These are phyloP conservation scores for Fraxinus pennsylvanica DNA, from an alignment of 257 asterid species.

Conservation along the genomic window DNA sequence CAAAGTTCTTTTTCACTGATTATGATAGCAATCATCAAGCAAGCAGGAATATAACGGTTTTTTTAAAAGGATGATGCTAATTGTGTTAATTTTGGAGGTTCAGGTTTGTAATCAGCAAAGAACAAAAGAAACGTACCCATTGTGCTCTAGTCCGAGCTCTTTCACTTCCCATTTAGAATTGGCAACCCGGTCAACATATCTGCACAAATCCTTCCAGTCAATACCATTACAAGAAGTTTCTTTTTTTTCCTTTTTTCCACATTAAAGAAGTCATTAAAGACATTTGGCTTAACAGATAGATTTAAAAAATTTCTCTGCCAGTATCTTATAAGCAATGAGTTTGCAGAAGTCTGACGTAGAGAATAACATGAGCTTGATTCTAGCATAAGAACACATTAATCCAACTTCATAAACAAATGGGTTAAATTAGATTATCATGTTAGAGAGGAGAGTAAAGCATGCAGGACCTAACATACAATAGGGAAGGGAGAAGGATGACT, in stretches of 20 bases:
- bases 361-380: slow-evolving; percentile 3
- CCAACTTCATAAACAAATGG: neutral
- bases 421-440: neutral
- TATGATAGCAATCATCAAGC: neutral
- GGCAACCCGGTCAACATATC: slow-evolving; percentile 92
- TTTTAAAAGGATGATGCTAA: neutral
- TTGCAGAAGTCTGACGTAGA: slow-evolving; percentile 11
- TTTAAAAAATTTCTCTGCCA: slow-evolving; percentile 1
- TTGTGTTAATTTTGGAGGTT: no score
- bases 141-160: slow-evolving; percentile 98
- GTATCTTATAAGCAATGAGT: neutral
- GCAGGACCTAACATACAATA: neutral
- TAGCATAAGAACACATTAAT: slow-evolving; percentile 1
- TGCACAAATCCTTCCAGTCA: slow-evolving; percentile 46
- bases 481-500: neutral
- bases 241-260: neutral
- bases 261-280: slow-evolving; percentile 9
- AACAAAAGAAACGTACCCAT: slow-evolving; percentile 63
- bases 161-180: slow-evolving; percentile 97
- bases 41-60: neutral
- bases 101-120: neutral
- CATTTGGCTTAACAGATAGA: slow-evolving; percentile 7
- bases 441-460: neutral
- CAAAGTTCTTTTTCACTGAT: neutral
- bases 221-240: slow-evolving; percentile 26